phyloP scores from a whole-genome alignment of 495 filamentous ascomycete species.

The Zalerion maritima region DNA sequence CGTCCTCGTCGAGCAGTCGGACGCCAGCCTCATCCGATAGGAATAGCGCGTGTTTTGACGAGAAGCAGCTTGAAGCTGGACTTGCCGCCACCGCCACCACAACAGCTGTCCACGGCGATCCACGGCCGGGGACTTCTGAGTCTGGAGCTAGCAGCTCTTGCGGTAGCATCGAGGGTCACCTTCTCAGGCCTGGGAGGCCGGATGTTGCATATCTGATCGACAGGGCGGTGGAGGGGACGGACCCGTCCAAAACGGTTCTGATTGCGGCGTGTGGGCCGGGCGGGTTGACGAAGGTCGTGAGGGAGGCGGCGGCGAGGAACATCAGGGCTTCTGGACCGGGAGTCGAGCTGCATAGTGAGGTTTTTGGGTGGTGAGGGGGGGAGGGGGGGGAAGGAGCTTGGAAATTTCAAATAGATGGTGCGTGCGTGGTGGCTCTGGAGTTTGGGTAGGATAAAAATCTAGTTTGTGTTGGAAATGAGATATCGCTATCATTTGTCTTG shows the following conservation, averaged over 20 bases:
- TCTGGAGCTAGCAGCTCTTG: slow-evolving; percentile 8
- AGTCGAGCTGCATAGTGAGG: slow-evolving; percentile 38
- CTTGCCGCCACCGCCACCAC: slow-evolving; percentile 2
- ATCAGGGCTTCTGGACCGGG: slow-evolving; percentile 33
- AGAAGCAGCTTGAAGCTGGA: neutral
- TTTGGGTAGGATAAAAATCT: too few relatives aligned
- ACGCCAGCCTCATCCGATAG: too few relatives aligned
- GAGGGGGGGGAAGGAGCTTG: too few relatives aligned
- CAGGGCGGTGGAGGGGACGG: slow-evolving; percentile 22
- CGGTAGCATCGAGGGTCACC: slow-evolving; percentile 10
- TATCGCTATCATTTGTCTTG: too few relatives aligned
- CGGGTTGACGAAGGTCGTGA: slow-evolving; percentile 29
- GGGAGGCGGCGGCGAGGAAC: slow-evolving; percentile 34
- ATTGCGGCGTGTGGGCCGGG: slow-evolving; percentile 38
- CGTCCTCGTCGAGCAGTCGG: too few relatives aligned
- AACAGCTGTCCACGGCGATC: slow-evolving; percentile 1
- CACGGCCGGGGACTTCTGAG: slow-evolving; percentile 9
- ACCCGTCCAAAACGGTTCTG: slow-evolving; percentile 26
- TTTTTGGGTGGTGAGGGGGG: slow-evolving; percentile 44
- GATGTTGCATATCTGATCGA: slow-evolving; percentile 26
- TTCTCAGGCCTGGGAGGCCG: slow-evolving; percentile 23
- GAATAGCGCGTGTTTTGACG: too few relatives aligned
- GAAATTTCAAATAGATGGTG: too few relatives aligned
- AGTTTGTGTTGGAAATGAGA: too few relatives aligned
- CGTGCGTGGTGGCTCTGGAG: too few relatives aligned